phyloP scores from a whole-genome alignment of 805 yeast genomes.

The Sungouiozyma intestinalis region DNA sequence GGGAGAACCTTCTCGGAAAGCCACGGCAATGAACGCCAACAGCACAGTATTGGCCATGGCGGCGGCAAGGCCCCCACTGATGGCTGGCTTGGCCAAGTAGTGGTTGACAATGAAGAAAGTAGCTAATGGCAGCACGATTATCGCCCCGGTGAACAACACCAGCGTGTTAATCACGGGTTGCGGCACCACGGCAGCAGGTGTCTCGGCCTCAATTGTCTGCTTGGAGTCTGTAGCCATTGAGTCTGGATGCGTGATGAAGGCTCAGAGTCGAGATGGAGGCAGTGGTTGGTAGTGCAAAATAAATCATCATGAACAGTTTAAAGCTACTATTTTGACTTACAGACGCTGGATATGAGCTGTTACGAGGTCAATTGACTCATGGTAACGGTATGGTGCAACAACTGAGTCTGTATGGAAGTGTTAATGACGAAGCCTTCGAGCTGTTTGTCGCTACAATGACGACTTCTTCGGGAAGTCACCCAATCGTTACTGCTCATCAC shows the following conservation, averaged over 20 bases:
- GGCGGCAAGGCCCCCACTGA: conserved; percentile 77
- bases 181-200: conserved; percentile 35
- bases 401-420: conserved; percentile 20
- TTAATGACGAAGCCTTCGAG: conserved; percentile 23
- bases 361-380: not conserved
- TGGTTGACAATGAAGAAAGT: conserved; percentile 51
- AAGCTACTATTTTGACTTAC: too few relatives aligned
- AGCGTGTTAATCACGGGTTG: conserved; percentile 51
- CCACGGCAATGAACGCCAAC: conserved; percentile 62
- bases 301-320: too few relatives aligned
- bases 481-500: conserved; percentile 20
- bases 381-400: conserved; percentile 30
- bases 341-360: too few relatives aligned
- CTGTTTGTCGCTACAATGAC: conserved; percentile 22
- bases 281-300: too few relatives aligned
- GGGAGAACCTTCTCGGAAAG: conserved; percentile 55
- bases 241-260: too few relatives aligned
- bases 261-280: too few relatives aligned
- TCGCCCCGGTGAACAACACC: conserved; percentile 63
- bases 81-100: conserved; percentile 37
- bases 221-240: too few relatives aligned
- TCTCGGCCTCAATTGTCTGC: conserved; percentile 3
- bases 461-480: conserved; percentile 23
- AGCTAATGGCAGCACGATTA: conserved; percentile 58
- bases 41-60: conserved; percentile 63